These are phyloP conservation scores for Kurtzmaniella natalensis DNA, from an alignment of 1,139 yeast genomes.

Conservation along the genomic window DNA sequence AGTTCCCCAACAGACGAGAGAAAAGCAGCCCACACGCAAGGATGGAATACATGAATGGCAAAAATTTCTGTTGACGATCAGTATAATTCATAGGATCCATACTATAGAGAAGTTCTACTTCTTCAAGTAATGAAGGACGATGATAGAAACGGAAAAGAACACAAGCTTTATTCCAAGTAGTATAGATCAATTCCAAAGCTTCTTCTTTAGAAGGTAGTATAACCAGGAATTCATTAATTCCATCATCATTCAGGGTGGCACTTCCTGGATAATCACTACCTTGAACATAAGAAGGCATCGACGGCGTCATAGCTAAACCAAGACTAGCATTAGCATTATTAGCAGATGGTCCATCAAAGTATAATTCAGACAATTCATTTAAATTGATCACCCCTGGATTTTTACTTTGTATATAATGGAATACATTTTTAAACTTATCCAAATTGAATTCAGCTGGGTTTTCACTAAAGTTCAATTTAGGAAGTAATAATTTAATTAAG, in stretches of 20 bases:
- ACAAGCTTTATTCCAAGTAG: constrained; percentile 85
- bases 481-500: constrained; percentile 42
- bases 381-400: constrained; percentile 14
- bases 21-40: constrained; percentile 66
- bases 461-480: constrained; percentile 41
- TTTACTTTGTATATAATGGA: constrained; percentile 19
- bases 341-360: constrained; percentile 18
- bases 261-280: constrained; percentile 8
- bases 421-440: constrained; percentile 27
- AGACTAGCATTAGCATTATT: background rate
- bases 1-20: constrained; percentile 37
- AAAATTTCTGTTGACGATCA: constrained; percentile 67
- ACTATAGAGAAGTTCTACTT: constrained; percentile 46
- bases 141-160: constrained; percentile 82
- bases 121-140: constrained; percentile 69
- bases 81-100: constrained; percentile 67
- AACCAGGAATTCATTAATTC: constrained; percentile 49
- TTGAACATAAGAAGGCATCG: constrained; percentile 2
- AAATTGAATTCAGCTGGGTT: constrained; percentile 28
- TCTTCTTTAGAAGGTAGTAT: constrained; percentile 72
- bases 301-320: constrained; percentile 12
- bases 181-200: constrained; percentile 65
- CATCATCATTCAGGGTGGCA: constrained; percentile 18
- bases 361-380: constrained; percentile 22
- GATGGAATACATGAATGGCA: constrained; percentile 70